phyloP scores from a whole-genome alignment of 352 stramenopile species.

The Pythium chondricola region DNA sequence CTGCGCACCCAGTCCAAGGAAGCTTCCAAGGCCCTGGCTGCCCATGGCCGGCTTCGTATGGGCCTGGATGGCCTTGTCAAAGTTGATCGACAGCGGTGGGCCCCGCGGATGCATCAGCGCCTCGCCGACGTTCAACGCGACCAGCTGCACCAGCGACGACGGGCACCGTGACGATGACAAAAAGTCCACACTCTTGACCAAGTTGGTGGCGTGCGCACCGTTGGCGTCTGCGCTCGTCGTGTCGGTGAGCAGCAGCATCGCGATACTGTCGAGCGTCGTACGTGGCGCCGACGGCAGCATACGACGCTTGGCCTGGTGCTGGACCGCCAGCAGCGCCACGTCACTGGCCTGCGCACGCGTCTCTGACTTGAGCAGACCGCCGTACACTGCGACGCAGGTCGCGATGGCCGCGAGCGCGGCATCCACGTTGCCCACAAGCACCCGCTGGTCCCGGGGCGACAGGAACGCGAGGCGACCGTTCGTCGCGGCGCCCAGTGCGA shows the following conservation, averaged over 20 bases:
- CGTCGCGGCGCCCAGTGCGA: slow-evolving; percentile 24
- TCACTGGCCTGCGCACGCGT: slow-evolving; percentile 38
- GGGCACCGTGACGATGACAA: slow-evolving; percentile 31
- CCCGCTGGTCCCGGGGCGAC: slow-evolving; percentile 39
- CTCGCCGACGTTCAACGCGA: slow-evolving; percentile 60
- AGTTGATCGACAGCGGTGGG: slow-evolving; percentile 56
- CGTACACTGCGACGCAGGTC: slow-evolving; percentile 52
- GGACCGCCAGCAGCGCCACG: slow-evolving; percentile 32
- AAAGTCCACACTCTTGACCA: slow-evolving; percentile 50
- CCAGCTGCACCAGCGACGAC: slow-evolving; percentile 33
- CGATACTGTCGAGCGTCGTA: slow-evolving; percentile 28
- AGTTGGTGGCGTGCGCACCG: slow-evolving; percentile 43
- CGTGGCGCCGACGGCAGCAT: background rate
- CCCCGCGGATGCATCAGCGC: slow-evolving; percentile 66
- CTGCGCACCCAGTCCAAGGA: background rate
- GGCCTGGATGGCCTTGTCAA: slow-evolving; percentile 23
- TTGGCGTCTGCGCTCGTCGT: slow-evolving; percentile 42
- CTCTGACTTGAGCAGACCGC: slow-evolving; percentile 40
- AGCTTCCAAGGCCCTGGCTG: too few relatives aligned
- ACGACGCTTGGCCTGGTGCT: slow-evolving; percentile 26
- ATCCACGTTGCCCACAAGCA: slow-evolving; percentile 39
- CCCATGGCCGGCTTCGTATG: too few relatives aligned
- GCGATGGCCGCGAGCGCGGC: slow-evolving; percentile 47
- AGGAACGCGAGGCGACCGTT: slow-evolving; percentile 32
- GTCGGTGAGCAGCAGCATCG: slow-evolving; percentile 50